phyloP scores from a whole-genome alignment of 1,284 basidiomycete genomes.

The Microbotryomycetes sp. region DNA sequence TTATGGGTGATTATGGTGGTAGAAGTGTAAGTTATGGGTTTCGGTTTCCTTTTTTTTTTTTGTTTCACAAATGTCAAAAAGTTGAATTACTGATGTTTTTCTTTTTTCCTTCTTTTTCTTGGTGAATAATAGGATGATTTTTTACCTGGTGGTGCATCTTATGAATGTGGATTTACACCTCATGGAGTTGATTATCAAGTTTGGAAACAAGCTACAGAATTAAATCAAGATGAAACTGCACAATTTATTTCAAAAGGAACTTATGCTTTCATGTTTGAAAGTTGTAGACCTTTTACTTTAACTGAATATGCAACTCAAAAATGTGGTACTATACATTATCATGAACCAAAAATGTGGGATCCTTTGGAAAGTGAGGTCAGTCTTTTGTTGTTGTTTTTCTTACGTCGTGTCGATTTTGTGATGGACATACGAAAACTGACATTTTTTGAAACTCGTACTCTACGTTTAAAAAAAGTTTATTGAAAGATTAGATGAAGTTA shows the following conservation, averaged over 20 bases:
- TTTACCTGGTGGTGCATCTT: constrained; percentile 55
- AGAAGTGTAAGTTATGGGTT: constrained; percentile 42
- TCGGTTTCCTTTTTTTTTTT: not conserved
- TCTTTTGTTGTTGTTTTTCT: not conserved
- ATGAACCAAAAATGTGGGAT: constrained; percentile 53
- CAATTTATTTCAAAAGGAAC: constrained; percentile 47
- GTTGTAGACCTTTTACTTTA: constrained; percentile 56
- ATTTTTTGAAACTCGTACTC: too few species aligned
- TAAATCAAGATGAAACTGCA: constrained; percentile 49
- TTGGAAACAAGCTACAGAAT: constrained; percentile 53
- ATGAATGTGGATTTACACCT: constrained; percentile 42
- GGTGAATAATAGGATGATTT: constrained; percentile 47
- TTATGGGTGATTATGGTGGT: constrained; percentile 52
- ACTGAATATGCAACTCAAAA: constrained; percentile 58
- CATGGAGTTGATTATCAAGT: constrained; percentile 47
- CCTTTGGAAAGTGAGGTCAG: constrained; percentile 48
- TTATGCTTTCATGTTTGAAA: constrained; percentile 60
- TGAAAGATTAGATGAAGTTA: constrained; percentile 54
- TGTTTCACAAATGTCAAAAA: not conserved
- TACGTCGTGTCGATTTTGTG: too few species aligned
- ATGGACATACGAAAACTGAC: too few species aligned
- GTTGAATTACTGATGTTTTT: not conserved
- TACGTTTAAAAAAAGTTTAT: constrained; percentile 45
- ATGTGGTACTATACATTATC: constrained; percentile 54
- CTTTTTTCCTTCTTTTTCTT: not conserved